Evolutionary conservation across 805 yeast species (phyloP).

Genomic region (Jamesozyma jinghongensis): DNA sequence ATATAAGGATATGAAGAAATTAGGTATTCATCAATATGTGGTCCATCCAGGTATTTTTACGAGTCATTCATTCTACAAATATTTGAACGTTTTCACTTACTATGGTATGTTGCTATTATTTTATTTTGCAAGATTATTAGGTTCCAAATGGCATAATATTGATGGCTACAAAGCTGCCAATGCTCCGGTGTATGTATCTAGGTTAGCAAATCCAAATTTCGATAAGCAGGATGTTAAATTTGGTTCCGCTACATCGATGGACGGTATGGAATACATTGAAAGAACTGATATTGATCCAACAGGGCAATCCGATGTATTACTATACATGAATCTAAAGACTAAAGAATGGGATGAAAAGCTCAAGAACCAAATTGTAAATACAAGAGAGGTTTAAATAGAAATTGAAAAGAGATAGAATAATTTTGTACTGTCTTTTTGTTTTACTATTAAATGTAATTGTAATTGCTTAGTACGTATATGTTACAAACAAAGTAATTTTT

Average conservation of each 20-base stretch:
- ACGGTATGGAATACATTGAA: conserved; percentile 58
- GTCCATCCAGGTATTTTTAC: conserved; percentile 93
- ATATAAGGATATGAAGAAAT: conserved; percentile 39
- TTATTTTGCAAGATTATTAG: conserved; percentile 70
- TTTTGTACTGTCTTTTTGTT: too few relatives aligned
- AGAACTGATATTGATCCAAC: conserved; percentile 48
- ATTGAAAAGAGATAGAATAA: too few relatives aligned
- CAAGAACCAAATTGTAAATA: conserved; percentile 60
- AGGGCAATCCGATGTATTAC: conserved; percentile 59
- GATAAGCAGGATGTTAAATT: conserved; percentile 45
- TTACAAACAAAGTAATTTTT: too few relatives aligned
- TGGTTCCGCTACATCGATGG: conserved; percentile 63
- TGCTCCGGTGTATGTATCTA: conserved; percentile 66
- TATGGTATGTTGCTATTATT: conserved; percentile 81
- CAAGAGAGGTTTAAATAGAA: conserved; percentile 20
- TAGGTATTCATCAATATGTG: conserved; percentile 62
- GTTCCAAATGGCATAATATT: conserved; percentile 84
- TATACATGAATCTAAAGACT: conserved; percentile 48
- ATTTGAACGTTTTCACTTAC: conserved; percentile 67
- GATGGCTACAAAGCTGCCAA: conserved; percentile 85
- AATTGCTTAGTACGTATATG: too few relatives aligned
- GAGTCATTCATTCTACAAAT: conserved; percentile 68
- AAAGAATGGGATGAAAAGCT: conserved; percentile 68
- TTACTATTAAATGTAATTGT: too few relatives aligned
- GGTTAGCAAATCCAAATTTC: conserved; percentile 39